Evolutionary conservation across 2,329 filamentous ascomycete genomes (phyloP).

Genomic region (Furcasterigmium sp.): DNA sequence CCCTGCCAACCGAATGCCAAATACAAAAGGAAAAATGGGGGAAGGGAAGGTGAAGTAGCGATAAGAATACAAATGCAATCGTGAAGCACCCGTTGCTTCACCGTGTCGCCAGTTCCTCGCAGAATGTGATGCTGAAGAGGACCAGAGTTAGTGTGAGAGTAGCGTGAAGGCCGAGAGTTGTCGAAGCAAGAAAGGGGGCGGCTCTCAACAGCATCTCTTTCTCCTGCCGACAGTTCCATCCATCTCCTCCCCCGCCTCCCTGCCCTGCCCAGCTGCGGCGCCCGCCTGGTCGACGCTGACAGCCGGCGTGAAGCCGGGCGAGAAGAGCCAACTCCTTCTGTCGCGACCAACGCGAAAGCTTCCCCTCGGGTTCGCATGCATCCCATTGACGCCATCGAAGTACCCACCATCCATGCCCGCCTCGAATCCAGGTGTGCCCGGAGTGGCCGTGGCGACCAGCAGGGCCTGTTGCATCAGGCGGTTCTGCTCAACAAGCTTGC

Average conservation of each 20-base stretch:
- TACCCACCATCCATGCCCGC: constrained; percentile 40
- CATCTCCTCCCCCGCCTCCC: constrained; percentile 9
- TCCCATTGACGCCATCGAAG: constrained; percentile 36
- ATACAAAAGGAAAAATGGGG: too few species aligned
- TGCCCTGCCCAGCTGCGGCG: constrained; percentile 8
- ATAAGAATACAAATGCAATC: not conserved
- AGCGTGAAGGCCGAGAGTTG: not conserved
- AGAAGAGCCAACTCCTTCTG: constrained; percentile 54
- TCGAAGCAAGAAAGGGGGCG: not conserved
- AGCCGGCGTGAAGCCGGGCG: constrained; percentile 46
- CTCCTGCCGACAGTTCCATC: constrained; percentile 1
- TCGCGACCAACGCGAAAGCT: constrained; percentile 56
- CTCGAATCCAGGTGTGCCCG: constrained; percentile 42
- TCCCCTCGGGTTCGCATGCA: constrained; percentile 30
- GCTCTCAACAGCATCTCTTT: constrained; percentile 19
- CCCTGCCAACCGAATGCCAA: not conserved
- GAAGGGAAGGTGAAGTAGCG: not conserved
- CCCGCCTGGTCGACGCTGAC: constrained; percentile 41
- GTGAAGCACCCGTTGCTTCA: too few species aligned
- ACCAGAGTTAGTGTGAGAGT: too few species aligned
- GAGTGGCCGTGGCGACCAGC: constrained; percentile 47
- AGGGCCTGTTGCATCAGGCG: constrained; percentile 57
- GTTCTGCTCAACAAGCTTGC: constrained; percentile 60
- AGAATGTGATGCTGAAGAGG: too few species aligned
- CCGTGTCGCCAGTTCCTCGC: too few species aligned